Evolutionary conservation across 2,329 filamentous ascomycete genomes (phyloP).

Genomic region (Fusarium avenaceum): DNA sequence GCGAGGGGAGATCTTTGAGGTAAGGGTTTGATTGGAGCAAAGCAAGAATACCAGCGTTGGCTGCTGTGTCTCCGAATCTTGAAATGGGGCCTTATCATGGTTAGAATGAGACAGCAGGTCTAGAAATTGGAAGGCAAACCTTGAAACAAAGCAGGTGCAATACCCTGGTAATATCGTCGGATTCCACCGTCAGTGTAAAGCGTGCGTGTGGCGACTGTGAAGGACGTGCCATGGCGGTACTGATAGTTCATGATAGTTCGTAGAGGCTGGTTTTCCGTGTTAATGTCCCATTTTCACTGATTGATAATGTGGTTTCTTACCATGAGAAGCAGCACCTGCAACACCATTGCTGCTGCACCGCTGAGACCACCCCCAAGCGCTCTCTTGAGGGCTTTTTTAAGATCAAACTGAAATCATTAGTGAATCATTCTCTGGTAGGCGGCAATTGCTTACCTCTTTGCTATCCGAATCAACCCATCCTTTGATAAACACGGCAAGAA

Average conservation of each 20-base stretch:
- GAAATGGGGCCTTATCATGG: slow-evolving; percentile 57
- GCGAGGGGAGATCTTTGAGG: slow-evolving; percentile 58
- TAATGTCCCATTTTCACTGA: neutral
- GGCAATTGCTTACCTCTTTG: neutral
- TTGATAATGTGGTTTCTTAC: slow-evolving; percentile 38
- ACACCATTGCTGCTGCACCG: slow-evolving; percentile 63
- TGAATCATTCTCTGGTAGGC: rapidly evolving
- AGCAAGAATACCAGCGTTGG: slow-evolving; percentile 64
- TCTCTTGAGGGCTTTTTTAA: slow-evolving; percentile 58
- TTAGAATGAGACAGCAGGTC: neutral
- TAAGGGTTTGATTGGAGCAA: slow-evolving; percentile 62
- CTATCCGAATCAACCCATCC: slow-evolving; percentile 34
- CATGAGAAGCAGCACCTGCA: slow-evolving; percentile 64
- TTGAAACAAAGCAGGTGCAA: slow-evolving; percentile 61
- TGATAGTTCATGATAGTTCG: slow-evolving; percentile 67
- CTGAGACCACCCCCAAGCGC: slow-evolving; percentile 62
- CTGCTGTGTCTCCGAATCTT: slow-evolving; percentile 63
- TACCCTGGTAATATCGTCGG: slow-evolving; percentile 61
- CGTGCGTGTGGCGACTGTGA: slow-evolving; percentile 56
- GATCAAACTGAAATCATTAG: slow-evolving; percentile 59
- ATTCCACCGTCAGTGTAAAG: slow-evolving; percentile 59
- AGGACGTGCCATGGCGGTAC: slow-evolving; percentile 61
- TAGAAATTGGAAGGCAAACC: slow-evolving; percentile 44
- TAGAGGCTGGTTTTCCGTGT: slow-evolving; percentile 53
- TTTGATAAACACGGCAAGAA: slow-evolving; percentile 18